Conservation (phyloP, 139 green algal genomes). For the Chlorella sp. region DNA sequence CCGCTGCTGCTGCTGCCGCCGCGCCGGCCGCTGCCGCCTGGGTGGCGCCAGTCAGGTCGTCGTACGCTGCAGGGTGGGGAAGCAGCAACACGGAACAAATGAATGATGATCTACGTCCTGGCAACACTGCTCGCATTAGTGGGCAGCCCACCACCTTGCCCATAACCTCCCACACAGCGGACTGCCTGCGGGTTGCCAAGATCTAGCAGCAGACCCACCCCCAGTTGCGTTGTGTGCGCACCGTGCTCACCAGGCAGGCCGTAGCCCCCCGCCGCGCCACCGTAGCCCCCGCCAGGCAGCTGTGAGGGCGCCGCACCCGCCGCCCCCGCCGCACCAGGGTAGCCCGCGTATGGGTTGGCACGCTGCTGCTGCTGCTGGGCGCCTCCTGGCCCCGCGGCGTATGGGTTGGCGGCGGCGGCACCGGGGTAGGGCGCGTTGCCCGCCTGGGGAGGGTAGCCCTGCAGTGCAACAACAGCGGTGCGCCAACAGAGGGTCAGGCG, state of each 20-base stretch:
- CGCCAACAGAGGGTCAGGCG: neutral
- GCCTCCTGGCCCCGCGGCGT: too few species aligned
- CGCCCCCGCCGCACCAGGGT: too few species aligned
- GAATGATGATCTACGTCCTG: too few species aligned
- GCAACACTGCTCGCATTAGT: too few species aligned
- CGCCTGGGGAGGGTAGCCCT: neutral
- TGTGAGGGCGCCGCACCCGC: neutral
- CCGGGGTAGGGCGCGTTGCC: neutral
- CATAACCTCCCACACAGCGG: neutral
- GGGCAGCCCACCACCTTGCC: too few species aligned
- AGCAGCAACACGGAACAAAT: neutral
- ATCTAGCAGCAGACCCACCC: neutral
- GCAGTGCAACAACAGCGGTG: neutral
- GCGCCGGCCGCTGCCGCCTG: too few species aligned
- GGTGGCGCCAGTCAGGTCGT: neutral
- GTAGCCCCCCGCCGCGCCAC: neutral
- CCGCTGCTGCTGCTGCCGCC: neutral
- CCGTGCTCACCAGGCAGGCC: neutral
- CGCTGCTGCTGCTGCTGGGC: neutral
- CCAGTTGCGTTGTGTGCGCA: neutral
- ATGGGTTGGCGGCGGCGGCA: neutral
- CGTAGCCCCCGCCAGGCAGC: neutral
- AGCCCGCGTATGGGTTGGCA: too few species aligned
- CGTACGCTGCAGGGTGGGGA: neutral
- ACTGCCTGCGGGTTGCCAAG: neutral